Conservation (phyloP, 192 early-diverging fungal genomes). For the Umbelopsis isabellina region DNA sequence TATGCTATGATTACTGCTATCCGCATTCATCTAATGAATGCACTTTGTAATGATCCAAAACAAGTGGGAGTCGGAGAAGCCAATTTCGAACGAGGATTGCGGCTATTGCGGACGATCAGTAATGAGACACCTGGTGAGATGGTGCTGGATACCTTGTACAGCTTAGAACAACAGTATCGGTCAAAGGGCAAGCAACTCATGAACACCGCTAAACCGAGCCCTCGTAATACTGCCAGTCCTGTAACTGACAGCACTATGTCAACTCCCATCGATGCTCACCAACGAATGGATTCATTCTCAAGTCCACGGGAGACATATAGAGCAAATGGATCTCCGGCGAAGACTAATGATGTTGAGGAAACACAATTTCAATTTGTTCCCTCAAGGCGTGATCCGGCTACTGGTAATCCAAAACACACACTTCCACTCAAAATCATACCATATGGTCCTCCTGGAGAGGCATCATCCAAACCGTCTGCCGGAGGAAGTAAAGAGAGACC, state of each 20-base stretch:
- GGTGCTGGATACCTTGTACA: constrained; percentile 2
- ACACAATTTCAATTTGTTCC: constrained; percentile 1
- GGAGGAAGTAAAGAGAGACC: background rate
- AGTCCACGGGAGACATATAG: background rate
- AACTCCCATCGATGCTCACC: background rate
- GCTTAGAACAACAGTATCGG: constrained; percentile 12
- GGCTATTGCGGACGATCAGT: background rate
- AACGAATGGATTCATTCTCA: constrained; percentile 13
- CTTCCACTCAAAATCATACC: constrained; percentile 15
- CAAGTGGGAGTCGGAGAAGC: background rate
- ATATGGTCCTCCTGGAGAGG: constrained; percentile 21
- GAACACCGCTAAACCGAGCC: background rate
- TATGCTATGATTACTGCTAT: constrained; percentile 12
- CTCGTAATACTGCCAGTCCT: background rate
- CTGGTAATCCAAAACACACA: constrained; percentile 6
- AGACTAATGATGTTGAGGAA: background rate
- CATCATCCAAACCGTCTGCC: background rate
- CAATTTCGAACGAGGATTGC: constrained; percentile 11
- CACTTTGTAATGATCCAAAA: background rate
- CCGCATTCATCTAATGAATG: constrained; percentile 14
- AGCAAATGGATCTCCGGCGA: background rate
- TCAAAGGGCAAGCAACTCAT: constrained; percentile 12
- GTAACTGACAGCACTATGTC: background rate
- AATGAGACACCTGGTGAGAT: background rate
- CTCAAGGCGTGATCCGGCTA: constrained; percentile 3